Evolutionary conservation across 2,329 filamentous ascomycete species (phyloP).

Genomic region (Claviceps sp.): DNA sequence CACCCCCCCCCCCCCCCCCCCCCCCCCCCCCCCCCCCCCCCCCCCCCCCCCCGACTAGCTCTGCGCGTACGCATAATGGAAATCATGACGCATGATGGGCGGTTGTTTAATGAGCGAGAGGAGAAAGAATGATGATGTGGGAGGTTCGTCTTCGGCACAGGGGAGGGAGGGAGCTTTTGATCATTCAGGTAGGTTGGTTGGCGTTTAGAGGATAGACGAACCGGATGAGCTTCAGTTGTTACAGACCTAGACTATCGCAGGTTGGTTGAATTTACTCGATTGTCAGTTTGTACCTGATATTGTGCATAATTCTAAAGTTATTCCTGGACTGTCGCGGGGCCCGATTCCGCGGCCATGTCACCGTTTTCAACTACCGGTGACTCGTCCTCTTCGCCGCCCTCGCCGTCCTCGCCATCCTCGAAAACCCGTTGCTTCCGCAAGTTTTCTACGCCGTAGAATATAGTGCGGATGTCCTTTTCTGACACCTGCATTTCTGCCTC

Average conservation of each 20-base stretch:
- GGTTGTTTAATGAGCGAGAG: constrained; percentile 1
- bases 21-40: no score
- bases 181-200: constrained; percentile 21
- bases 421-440: constrained; percentile 29
- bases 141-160: constrained; percentile 4
- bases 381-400: constrained; percentile 4
- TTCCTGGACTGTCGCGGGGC: not conserved
- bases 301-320: not conserved
- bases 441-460: constrained; percentile 33
- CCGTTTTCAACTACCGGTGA: not conserved
- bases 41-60: no score
- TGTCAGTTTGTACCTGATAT: not conserved
- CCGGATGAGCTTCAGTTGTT: constrained; percentile 20
- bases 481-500: constrained; percentile 24
- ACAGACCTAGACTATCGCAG: constrained; percentile 11
- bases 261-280: constrained; percentile 5
- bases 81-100: constrained; percentile 5
- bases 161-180: constrained; percentile 10
- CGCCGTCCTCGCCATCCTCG: constrained; percentile 5
- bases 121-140: constrained; percentile 1
- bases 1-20: no score
- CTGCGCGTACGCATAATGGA: constrained; percentile 2
- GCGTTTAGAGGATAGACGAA: constrained; percentile 27
- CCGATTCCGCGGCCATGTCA: not conserved
- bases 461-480: constrained; percentile 23